Conservation (phyloP, 2,329 filamentous ascomycete species). For the Exophiala sp. region DNA sequence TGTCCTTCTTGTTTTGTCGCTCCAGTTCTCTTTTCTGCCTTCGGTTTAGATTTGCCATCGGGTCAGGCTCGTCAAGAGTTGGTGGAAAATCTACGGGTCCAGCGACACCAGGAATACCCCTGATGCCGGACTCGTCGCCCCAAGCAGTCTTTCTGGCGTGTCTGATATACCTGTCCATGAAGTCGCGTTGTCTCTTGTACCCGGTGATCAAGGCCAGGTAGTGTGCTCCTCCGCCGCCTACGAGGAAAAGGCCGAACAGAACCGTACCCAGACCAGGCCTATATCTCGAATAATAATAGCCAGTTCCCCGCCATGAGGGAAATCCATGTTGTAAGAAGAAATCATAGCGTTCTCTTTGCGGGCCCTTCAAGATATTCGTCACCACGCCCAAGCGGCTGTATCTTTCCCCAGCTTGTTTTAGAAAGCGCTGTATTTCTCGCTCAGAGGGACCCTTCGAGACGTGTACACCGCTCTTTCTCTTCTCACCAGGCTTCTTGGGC, state of each 20-base stretch:
- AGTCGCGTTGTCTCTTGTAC: slow-evolving; percentile 85
- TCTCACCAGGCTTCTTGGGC: slow-evolving; percentile 47
- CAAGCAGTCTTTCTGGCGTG: slow-evolving; percentile 83
- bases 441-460: slow-evolving; percentile 66
- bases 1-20: slow-evolving; percentile 67
- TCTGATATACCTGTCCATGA: slow-evolving; percentile 84
- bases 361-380: slow-evolving; percentile 74
- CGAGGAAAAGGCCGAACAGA: slow-evolving; percentile 70
- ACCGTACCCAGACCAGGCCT: slow-evolving; percentile 84
- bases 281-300: slow-evolving; percentile 96
- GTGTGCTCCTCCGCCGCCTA: slow-evolving; percentile 77
- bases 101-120: slow-evolving; percentile 62
- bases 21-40: slow-evolving; percentile 85
- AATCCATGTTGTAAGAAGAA: slow-evolving; percentile 91
- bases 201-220: slow-evolving; percentile 78
- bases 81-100: slow-evolving; percentile 32
- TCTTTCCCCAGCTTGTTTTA: slow-evolving; percentile 74
- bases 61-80: slow-evolving; percentile 42
- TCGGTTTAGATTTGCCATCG: slow-evolving; percentile 64
- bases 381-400: slow-evolving; percentile 82
- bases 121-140: slow-evolving; percentile 68
- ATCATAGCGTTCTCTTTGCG: slow-evolving; percentile 80
- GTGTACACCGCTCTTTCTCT: slow-evolving; percentile 56
- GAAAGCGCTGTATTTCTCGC: slow-evolving; percentile 67
- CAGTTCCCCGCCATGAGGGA: slow-evolving; percentile 91